Percentiles rank a stretch among this genome's conserved stretches.
Evolutionary conservation across 2,329 filamentous ascomycete species (phyloP).

Genomic region (Hymenotorrendiella dingleyae): DNA sequence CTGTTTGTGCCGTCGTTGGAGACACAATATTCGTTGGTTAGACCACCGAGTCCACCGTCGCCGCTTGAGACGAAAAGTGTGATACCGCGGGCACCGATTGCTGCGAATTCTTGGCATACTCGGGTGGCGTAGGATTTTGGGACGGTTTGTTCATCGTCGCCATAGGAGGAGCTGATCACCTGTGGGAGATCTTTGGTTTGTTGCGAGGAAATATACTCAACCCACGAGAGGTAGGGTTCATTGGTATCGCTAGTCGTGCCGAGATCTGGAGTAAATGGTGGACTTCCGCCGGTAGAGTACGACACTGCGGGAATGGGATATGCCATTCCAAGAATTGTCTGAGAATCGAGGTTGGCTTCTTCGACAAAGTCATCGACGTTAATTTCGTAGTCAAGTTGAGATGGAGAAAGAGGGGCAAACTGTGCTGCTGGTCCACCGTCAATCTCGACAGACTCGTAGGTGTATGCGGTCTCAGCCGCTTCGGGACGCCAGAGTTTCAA

Average conservation of each 20-base stretch:
- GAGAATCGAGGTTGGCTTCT: slow-evolving; percentile 53
- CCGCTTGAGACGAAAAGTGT: slow-evolving; percentile 46
- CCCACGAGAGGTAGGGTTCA: slow-evolving; percentile 52
- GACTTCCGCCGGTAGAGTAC: slow-evolving; percentile 49
- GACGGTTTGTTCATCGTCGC: slow-evolving; percentile 47
- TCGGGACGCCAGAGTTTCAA: slow-evolving; percentile 11
- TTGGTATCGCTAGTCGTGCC: slow-evolving; percentile 28
- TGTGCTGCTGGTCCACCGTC: slow-evolving; percentile 6
- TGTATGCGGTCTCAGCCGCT: slow-evolving; percentile 1
- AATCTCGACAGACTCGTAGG: slow-evolving; percentile 3
- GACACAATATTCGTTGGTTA: slow-evolving; percentile 33
- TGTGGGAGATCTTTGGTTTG: slow-evolving; percentile 52
- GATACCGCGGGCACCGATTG: slow-evolving; percentile 46
- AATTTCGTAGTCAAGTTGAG: slow-evolving; percentile 9
- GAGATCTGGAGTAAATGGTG: slow-evolving; percentile 45
- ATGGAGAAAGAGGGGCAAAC: slow-evolving; percentile 1
- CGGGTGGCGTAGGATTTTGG: slow-evolving; percentile 41
- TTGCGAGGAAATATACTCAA: slow-evolving; percentile 45
- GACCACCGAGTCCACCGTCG: slow-evolving; percentile 43
- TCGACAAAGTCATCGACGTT: too few species aligned
- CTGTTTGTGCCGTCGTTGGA: slow-evolving; percentile 50
- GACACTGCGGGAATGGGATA: slow-evolving; percentile 47
- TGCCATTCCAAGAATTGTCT: slow-evolving; percentile 47
- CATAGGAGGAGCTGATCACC: slow-evolving; percentile 52
- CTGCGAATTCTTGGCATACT: slow-evolving; percentile 47